Evolutionary conservation across 2,329 filamentous ascomycete genomes (phyloP).

Genomic region (Xylariaceae sp.): DNA sequence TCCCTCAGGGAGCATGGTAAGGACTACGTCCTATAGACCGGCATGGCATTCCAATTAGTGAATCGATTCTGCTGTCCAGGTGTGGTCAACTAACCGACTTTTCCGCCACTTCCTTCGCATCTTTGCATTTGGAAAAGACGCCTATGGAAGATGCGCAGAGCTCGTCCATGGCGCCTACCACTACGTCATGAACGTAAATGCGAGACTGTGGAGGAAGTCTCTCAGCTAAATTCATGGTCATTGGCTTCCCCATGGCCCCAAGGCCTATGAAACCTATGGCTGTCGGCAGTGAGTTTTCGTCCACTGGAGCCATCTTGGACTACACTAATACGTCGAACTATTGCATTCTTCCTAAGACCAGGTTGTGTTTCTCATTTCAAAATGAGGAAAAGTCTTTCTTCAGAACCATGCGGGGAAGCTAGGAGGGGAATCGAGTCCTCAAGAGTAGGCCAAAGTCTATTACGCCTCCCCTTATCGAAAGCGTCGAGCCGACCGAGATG

Average conservation of each 20-base stretch:
- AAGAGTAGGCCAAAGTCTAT: not conserved
- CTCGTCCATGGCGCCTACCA: conserved; percentile 36
- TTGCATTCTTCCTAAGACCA: too few relatives aligned
- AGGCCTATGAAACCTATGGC: conserved; percentile 44
- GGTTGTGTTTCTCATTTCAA: too few relatives aligned
- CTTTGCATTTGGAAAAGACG: conserved; percentile 34
- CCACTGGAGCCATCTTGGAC: too few relatives aligned
- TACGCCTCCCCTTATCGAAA: not conserved
- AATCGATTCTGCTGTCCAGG: not conserved
- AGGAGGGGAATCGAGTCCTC: too few relatives aligned
- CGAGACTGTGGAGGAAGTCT: conserved; percentile 38
- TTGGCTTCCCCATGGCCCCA: conserved; percentile 51
- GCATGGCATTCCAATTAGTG: too few relatives aligned
- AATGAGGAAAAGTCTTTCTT: too few relatives aligned
- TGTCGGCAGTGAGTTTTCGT: not conserved
- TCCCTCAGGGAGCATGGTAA: conserved; percentile 67
- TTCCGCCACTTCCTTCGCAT: conserved; percentile 44
- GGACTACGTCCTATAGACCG: conserved; percentile 51
- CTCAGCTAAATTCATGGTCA: conserved; percentile 44
- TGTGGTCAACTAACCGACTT: conserved; percentile 36
- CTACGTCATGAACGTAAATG: conserved; percentile 46
- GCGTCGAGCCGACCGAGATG: too few relatives aligned
- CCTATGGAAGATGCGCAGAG: conserved; percentile 35
- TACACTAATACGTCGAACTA: too few relatives aligned
- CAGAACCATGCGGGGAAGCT: too few relatives aligned